Evolutionary conservation across 306 rosid species (phyloP).

Genomic region (Cucumis melo): DNA sequence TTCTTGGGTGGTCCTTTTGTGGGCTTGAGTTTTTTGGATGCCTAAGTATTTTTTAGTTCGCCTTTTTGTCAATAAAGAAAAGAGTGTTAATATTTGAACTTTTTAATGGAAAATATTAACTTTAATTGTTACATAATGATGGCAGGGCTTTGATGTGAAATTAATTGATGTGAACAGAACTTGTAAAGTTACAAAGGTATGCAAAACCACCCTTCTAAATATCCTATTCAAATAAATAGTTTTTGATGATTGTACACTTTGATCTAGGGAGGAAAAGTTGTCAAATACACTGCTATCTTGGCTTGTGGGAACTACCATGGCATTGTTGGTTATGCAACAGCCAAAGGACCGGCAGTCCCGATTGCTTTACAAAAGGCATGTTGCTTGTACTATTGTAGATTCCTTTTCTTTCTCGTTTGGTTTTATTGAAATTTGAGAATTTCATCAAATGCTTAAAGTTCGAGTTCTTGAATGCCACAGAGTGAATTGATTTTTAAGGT

Average conservation of each 20-base stretch:
- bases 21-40: too few relatives aligned
- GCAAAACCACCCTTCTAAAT: not conserved
- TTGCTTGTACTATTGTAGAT: constrained; percentile 3
- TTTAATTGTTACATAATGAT: constrained; percentile 7
- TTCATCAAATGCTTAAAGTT: not conserved
- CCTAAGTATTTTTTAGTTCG: not conserved
- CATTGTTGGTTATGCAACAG: constrained; percentile 79
- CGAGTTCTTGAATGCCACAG: not conserved
- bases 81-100: too few relatives aligned
- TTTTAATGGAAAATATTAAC: not conserved
- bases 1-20: too few relatives aligned
- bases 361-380: constrained; percentile 80
- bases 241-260: constrained; percentile 10
- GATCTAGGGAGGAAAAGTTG: constrained; percentile 78
- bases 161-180: constrained; percentile 82
- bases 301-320: constrained; percentile 96
- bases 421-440: not conserved
- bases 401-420: not conserved
- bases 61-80: too few relatives aligned
- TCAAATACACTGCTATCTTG: constrained; percentile 66
- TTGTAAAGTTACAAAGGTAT: constrained; percentile 90
- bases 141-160: constrained; percentile 87
- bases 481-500: not conserved
- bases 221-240: not conserved
- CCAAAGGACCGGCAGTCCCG: constrained; percentile 79